phyloP scores from a whole-genome alignment of 1,139 yeast genomes.

The Kodamaea fungicola region DNA sequence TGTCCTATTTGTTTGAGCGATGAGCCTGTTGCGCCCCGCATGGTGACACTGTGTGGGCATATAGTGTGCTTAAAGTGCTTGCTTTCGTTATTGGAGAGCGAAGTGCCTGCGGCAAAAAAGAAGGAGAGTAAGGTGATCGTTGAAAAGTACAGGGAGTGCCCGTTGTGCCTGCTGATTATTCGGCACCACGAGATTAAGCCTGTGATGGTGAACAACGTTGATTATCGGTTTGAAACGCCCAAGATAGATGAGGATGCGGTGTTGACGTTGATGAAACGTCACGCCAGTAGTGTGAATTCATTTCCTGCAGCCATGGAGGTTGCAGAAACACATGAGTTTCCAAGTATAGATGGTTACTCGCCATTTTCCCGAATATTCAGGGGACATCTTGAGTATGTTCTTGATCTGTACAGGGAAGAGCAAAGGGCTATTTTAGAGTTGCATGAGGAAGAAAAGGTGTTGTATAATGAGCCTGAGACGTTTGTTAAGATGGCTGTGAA shows the following conservation, averaged over 20 bases:
- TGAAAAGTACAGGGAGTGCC: conserved; percentile 70
- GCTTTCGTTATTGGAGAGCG: conserved; percentile 64
- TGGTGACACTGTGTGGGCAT: conserved; percentile 91
- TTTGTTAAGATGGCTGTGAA: conserved; percentile 56
- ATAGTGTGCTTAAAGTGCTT: conserved; percentile 82
- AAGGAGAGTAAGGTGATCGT: conserved; percentile 35
- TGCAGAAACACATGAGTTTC: conserved; percentile 26
- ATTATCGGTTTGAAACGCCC: conserved; percentile 61
- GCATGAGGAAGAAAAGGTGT: conserved; percentile 52
- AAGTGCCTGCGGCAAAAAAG: conserved; percentile 40
- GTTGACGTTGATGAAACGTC: conserved; percentile 70
- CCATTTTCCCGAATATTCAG: conserved; percentile 55
- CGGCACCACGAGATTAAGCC: conserved; percentile 62
- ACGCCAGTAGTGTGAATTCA: conserved; percentile 56
- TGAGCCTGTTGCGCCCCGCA: conserved; percentile 85
- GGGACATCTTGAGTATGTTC: conserved; percentile 55
- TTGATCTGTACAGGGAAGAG: conserved; percentile 56
- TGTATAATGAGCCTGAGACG: conserved; percentile 59
- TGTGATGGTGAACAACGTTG: conserved; percentile 56
- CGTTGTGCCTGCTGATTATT: conserved; percentile 73
- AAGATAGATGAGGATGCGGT: conserved; percentile 56
- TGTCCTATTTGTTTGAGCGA: conserved; percentile 93
- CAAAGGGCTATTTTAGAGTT: conserved; percentile 44
- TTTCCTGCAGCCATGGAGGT: conserved; percentile 43
- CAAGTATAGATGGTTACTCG: conserved; percentile 26